These are phyloP conservation scores for Cyphellophora europaea DNA, from an alignment of 2,329 filamentous ascomycete species.

Conservation along the genomic window DNA sequence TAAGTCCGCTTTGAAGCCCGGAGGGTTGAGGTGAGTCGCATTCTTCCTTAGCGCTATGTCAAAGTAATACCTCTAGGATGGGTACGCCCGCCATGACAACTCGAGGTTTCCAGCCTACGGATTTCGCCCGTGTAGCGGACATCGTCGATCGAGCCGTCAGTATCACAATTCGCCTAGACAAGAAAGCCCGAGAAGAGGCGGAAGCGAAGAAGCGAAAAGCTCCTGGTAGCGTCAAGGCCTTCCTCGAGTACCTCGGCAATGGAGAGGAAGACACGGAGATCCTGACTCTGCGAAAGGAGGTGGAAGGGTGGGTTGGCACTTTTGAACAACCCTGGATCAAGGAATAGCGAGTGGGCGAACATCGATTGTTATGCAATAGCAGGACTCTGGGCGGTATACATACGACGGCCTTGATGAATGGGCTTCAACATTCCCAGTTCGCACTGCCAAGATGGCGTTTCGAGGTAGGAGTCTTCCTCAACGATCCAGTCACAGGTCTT, in stretches of 20 bases:
- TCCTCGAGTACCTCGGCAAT: conserved; percentile 22
- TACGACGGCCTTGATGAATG: too few species aligned
- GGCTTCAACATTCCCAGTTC: too few species aligned
- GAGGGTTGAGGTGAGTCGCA: conserved; percentile 66
- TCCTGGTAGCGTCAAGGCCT: conserved; percentile 22
- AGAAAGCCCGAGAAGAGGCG: conserved; percentile 16
- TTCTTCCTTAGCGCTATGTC: background rate
- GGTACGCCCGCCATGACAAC: conserved; percentile 96
- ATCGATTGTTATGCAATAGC: too few species aligned
- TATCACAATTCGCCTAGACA: conserved; percentile 37
- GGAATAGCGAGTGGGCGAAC: too few species aligned
- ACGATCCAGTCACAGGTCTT: too few species aligned
- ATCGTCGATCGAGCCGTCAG: conserved; percentile 89
- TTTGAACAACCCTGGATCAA: conserved; percentile 22
- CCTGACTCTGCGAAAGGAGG: conserved; percentile 22
- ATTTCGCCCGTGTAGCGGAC: conserved; percentile 80
- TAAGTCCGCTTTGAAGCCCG: conserved; percentile 90
- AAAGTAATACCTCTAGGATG: conserved; percentile 41
- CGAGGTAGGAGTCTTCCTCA: too few species aligned
- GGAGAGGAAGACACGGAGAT: conserved; percentile 22
- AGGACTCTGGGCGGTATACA: too few species aligned
- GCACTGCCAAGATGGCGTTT: too few species aligned
- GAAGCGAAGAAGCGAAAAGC: conserved; percentile 22
- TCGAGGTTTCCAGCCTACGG: conserved; percentile 82
- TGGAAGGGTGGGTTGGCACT: conserved; percentile 25